phyloP scores from a whole-genome alignment of 2,329 filamentous ascomycete genomes.

The Hymenoscyphus fraxineus region DNA sequence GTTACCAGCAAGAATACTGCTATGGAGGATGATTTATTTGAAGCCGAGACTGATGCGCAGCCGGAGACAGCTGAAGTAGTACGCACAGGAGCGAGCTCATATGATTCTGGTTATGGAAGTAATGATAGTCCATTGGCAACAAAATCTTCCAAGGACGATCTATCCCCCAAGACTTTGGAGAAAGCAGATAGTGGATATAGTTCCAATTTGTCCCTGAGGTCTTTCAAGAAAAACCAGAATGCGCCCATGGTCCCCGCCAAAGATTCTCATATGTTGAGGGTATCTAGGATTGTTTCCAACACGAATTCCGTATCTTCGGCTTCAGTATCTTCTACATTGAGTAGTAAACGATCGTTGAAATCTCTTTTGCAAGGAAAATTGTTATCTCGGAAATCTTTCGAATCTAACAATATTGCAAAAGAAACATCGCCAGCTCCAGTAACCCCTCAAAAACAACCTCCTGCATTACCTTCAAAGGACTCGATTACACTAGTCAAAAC shows the following conservation, averaged over 20 bases:
- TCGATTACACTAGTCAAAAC: neutral
- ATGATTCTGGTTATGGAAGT: constrained; percentile 28
- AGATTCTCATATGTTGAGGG: constrained; percentile 19
- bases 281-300: constrained; percentile 18
- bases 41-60: constrained; percentile 25
- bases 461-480: constrained; percentile 1
- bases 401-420: neutral
- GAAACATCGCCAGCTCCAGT: constrained; percentile 1
- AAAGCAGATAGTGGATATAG: constrained; percentile 61
- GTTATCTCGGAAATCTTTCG: neutral
- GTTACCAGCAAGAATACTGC: constrained; percentile 48
- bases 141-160: constrained; percentile 14
- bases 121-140: constrained; percentile 8
- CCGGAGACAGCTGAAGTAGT: constrained; percentile 10
- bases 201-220: constrained; percentile 55
- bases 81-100: constrained; percentile 17
- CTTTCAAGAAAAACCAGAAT: constrained; percentile 37
- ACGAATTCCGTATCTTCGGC: constrained; percentile 17
- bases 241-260: constrained; percentile 15
- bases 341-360: constrained; percentile 19
- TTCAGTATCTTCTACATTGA: constrained; percentile 14
- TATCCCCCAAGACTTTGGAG: constrained; percentile 41
- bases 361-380: neutral
- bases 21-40: constrained; percentile 47
- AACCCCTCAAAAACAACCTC: constrained; percentile 6